Conservation (phyloP, 2,329 filamentous ascomycete genomes). For the Periconia sp. region DNA sequence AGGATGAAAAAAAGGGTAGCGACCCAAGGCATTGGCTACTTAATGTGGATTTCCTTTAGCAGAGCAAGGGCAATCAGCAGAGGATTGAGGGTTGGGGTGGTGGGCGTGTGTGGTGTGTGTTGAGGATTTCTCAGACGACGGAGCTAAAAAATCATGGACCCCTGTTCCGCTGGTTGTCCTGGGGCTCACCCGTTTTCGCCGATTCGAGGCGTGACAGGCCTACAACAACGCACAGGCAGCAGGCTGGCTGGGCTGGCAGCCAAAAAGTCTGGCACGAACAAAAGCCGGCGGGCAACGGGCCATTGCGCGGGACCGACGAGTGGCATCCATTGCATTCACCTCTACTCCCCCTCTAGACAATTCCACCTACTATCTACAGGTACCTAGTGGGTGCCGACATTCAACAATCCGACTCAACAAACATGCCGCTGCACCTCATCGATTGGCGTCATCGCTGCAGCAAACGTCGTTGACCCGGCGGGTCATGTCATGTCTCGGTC, state of each 20-base stretch:
- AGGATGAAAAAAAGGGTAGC: slow-evolving; percentile 10
- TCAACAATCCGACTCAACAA: background rate
- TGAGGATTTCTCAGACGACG: slow-evolving; percentile 35
- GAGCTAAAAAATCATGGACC: slow-evolving; percentile 33
- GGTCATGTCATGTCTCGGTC: too few species aligned
- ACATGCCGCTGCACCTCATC: background rate
- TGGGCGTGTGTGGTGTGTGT: slow-evolving; percentile 33
- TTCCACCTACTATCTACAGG: too few species aligned
- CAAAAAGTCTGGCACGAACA: background rate
- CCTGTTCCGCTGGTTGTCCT: slow-evolving; percentile 18
- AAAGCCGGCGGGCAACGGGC: too few species aligned
- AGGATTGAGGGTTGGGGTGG: slow-evolving; percentile 15
- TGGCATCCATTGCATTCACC: too few species aligned
- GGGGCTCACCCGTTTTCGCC: background rate
- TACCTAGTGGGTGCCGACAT: too few species aligned
- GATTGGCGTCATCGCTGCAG: background rate
- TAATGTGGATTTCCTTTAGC: slow-evolving; percentile 20
- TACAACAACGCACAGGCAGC: background rate
- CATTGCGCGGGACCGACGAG: too few species aligned
- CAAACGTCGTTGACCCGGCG: too few species aligned
- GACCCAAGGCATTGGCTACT: slow-evolving; percentile 37
- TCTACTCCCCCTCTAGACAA: too few species aligned
- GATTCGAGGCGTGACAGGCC: background rate
- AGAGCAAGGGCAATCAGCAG: slow-evolving; percentile 8
- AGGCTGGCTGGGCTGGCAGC: background rate